A percentile compares a stretch with the other conserved stretches of the same genome.
These are phyloP conservation scores for Backusella psychrophila DNA, from an alignment of 192 early-diverging fungal species.

Conservation along the genomic window DNA sequence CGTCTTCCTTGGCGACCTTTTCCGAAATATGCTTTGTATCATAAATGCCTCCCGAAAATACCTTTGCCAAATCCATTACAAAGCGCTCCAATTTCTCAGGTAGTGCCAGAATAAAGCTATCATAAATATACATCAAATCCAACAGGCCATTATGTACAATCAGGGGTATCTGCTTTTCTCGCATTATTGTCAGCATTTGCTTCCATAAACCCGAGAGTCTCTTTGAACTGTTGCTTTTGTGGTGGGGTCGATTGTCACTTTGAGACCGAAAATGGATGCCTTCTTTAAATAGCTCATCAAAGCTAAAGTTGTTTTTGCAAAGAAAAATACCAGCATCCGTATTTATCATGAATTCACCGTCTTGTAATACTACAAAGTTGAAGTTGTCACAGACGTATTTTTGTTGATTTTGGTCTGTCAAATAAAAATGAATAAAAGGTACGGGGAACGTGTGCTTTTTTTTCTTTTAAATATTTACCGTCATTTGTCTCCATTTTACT, in stretches of 20 bases:
- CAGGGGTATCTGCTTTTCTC: constrained; percentile 59
- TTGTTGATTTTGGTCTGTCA: background rate
- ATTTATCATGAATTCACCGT: constrained; percentile 55
- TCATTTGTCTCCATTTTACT: constrained; percentile 18
- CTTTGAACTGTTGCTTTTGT: background rate
- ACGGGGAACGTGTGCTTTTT: background rate
- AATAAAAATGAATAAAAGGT: background rate
- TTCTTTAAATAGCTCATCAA: constrained; percentile 69
- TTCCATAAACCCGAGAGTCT: constrained; percentile 7
- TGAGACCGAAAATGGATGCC: constrained; percentile 82
- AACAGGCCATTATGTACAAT: constrained; percentile 95
- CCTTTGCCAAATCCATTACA: constrained; percentile 75
- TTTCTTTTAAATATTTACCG: background rate
- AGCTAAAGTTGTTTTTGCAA: constrained; percentile 85
- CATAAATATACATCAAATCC: constrained; percentile 93
- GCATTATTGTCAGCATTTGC: background rate
- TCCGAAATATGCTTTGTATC: constrained; percentile 93
- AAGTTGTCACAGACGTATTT: constrained; percentile 58
- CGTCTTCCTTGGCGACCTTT: constrained; percentile 60
- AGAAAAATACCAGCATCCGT: constrained; percentile 77
- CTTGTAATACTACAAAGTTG: constrained; percentile 13
- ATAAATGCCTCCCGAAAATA: constrained; percentile 87
- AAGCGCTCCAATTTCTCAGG: constrained; percentile 73
- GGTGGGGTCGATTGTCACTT: background rate
- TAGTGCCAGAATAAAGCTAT: constrained; percentile 79